phyloP scores from a whole-genome alignment of 768 basidiomycete species.

The Kwoniella europaea region DNA sequence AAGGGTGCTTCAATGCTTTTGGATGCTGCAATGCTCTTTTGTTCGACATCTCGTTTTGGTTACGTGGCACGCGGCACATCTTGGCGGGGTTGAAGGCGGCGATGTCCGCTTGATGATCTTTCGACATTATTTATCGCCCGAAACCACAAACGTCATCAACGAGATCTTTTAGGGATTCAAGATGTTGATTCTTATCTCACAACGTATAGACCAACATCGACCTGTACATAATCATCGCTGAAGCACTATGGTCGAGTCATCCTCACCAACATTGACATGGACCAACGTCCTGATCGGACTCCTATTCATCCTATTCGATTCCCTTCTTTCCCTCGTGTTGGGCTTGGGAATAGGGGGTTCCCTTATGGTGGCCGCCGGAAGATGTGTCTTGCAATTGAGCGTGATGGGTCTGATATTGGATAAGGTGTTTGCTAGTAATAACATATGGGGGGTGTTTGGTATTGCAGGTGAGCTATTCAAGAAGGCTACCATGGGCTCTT shows the following conservation, averaged over 20 bases:
- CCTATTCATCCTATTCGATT: conserved; percentile 75
- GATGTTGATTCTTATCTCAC: too few species aligned
- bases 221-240: too few species aligned
- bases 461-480: conserved; percentile 67
- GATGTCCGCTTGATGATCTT: too few species aligned
- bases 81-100: too few species aligned
- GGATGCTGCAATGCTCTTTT: too few species aligned
- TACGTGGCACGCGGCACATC: too few species aligned
- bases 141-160: too few species aligned
- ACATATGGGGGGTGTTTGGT: conserved; percentile 73
- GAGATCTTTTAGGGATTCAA: too few species aligned
- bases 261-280: conserved; percentile 63
- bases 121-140: too few species aligned
- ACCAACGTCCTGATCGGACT: conserved; percentile 76
- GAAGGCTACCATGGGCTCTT: neutral
- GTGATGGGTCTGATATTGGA: conserved; percentile 73
- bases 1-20: too few species aligned
- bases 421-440: conserved; percentile 74
- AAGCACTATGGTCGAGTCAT: conserved; percentile 2
- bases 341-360: conserved; percentile 72
- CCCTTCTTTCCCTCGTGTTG: conserved; percentile 68
- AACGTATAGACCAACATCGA: too few species aligned
- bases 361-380: conserved; percentile 70
- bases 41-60: too few species aligned
- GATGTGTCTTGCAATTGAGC: conserved; percentile 79